phyloP scores from a whole-genome alignment of 345 rosid species.

The Populus alba region DNA sequence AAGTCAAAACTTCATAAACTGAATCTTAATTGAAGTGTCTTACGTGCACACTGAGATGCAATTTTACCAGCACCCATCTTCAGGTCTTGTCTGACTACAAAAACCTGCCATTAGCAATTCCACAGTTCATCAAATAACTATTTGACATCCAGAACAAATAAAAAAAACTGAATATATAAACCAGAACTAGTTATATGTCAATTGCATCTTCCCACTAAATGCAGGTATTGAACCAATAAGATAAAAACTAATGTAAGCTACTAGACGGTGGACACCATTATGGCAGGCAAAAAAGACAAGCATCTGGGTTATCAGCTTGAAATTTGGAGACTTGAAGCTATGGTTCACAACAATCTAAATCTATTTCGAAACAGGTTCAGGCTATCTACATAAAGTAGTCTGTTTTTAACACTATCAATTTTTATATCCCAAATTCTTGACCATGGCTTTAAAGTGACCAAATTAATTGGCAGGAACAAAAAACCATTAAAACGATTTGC shows the following conservation, averaged over 20 bases:
- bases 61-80: constrained; percentile 84
- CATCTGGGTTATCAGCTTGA: neutral
- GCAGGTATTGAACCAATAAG: neutral
- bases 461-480: neutral
- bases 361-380: neutral
- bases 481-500: neutral
- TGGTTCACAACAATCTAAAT: neutral
- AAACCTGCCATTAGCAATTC: constrained; percentile 51
- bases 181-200: neutral
- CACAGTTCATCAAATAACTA: constrained; percentile 1
- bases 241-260: neutral
- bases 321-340: constrained; percentile 1
- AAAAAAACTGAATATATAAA: neutral
- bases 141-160: neutral
- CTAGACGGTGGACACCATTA: neutral
- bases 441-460: neutral
- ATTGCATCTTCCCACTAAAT: neutral
- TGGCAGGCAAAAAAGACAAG: neutral
- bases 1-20: constrained; percentile 1
- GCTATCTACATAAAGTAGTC: neutral
- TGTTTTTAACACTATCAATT: neutral
- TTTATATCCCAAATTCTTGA: neutral
- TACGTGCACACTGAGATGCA: constrained; percentile 93
- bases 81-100: constrained; percentile 88
- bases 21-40: constrained; percentile 20